Conservation (phyloP, 495 filamentous ascomycete species). For the Talaromyces liani region DNA sequence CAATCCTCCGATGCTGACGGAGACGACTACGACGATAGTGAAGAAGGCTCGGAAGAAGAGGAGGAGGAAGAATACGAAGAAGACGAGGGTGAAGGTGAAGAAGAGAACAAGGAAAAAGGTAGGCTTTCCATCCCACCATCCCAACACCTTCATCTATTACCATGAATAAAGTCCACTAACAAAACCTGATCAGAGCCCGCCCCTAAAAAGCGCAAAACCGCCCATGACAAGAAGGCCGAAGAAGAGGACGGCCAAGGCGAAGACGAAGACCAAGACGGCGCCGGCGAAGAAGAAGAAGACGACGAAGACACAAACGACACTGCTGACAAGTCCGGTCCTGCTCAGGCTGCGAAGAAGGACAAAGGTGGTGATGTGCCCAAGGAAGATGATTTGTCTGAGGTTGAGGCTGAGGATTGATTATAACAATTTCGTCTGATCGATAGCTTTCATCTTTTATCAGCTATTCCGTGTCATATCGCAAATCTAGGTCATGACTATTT, state of each 20-base stretch:
- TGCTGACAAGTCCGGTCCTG: constrained; percentile 28
- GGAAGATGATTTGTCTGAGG: constrained; percentile 38
- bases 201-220: constrained; percentile 17
- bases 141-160: neutral
- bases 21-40: constrained; percentile 32
- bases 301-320: constrained; percentile 4
- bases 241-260: constrained; percentile 11
- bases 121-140: neutral
- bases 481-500: neutral
- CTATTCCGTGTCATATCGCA: neutral
- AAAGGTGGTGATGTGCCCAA: constrained; percentile 41
- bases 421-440: neutral
- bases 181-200: neutral
- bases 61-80: constrained; percentile 8
- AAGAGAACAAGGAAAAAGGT: constrained; percentile 6
- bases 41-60: constrained; percentile 15
- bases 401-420: constrained; percentile 20
- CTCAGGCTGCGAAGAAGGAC: constrained; percentile 30
- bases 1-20: constrained; percentile 48
- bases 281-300: constrained; percentile 4
- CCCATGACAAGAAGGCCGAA: constrained; percentile 23
- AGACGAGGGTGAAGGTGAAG: neutral
- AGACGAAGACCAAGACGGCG: constrained; percentile 1
- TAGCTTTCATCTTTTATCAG: neutral
- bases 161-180: no score